Base-by-base conservation (phyloP, 495 filamentous ascomycete species). In the Penicillium fimorum region DNA sequence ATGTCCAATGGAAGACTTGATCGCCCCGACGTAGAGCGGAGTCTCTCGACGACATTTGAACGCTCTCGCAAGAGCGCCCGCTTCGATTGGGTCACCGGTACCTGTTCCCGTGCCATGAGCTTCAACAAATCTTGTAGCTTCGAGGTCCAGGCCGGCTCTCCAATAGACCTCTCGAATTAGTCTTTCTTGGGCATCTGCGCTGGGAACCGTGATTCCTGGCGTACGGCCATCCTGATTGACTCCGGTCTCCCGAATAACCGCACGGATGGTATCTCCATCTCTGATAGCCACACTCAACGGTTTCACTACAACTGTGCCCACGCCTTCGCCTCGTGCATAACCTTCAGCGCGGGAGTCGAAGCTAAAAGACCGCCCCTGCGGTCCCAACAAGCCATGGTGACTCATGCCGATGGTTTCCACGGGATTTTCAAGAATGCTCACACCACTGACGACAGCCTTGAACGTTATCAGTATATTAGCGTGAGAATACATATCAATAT, bases 221-320 rank as follows among this genome's bases (percentile, higher is more conserved):
- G 76, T 81, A 7, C 74, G 78, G 10, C 83, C 84, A 67, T 88
- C 84, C 55, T 85, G 69, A 22, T 76, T 75, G 22, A 63, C 58
- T 2, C 59, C 66, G 0, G 64, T 65, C 18, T 68, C 62, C 12
- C 67, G 65, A 40, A 72, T 69, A 2, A 78, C 60, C 3, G 74
- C 76, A 3, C 75, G 71, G 27, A 84, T 76, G 0, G 67, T 59
- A 62, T 83, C 75, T 9, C 70, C 72, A 35, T 78, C 70, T 20
- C 53, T 47, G 3, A 80, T 37, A 0, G 79, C 79, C 9, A 63
- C 63, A 6, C 58, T 27, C 7, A 79, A 48, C 5, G 60, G 69
- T 52, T 80, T 80, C 13, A 82, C 48, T 4, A 77, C 56, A 0
- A 82, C 33, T 3, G 69, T 60, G 0, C 64, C 73, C 11, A 75